Base-by-base conservation (phyloP, 2,329 filamentous ascomycete species). In the Stachybotrys chlorohalonatus region DNA sequence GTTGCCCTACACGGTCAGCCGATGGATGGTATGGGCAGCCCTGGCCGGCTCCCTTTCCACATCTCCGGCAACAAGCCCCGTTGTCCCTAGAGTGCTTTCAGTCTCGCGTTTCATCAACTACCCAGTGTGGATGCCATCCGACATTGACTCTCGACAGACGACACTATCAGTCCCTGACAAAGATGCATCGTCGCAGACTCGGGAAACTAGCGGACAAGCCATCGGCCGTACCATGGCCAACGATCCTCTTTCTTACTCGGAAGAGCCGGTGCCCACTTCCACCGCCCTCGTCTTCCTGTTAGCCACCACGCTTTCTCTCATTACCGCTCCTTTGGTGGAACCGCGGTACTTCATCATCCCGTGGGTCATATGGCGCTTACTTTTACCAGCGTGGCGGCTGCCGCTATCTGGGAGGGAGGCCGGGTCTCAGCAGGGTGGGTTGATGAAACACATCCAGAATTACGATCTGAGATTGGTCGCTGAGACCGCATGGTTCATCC, bases 291-390 rank as follows among this genome's bases (percentile, higher is more conserved):
- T 86, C 30, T 78, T 82, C 58, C 68, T 96, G 7, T 72, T 84
- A 5, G 81, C 92, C 0, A 91, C 91, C 0, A 66, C 86, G 0
- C 76, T 96, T 4, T 93, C 89, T 0, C 80, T 99, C 11, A 74
- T 96, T 54, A 94, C 90, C 1, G 92, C 94, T 0, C 92, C 94
- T 0, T 80, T 99, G 1, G 93, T 99, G 9, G 94, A 99, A 69
- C 94, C 94, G 13, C 83, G 94, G 13, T 99, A 99, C 70, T 96
- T 96, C 69, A 95, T 99, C 66, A 78, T 96, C 11, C 92, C 93
- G 0, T 99, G 91, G 90, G 81, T 96, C 8, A 85, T 96, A 63
- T 97, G 92, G 90, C 81, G 94, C 1, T 72, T 97, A 7, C 81
- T 95, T 63, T 73, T 95, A 1, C 90, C 90, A 0, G 69, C 76